Evolutionary conservation across 2,329 filamentous ascomycete genomes (phyloP), one percentile per base, ranked within the genome.

Genomic region (Microcyclosporella mali): DNA sequence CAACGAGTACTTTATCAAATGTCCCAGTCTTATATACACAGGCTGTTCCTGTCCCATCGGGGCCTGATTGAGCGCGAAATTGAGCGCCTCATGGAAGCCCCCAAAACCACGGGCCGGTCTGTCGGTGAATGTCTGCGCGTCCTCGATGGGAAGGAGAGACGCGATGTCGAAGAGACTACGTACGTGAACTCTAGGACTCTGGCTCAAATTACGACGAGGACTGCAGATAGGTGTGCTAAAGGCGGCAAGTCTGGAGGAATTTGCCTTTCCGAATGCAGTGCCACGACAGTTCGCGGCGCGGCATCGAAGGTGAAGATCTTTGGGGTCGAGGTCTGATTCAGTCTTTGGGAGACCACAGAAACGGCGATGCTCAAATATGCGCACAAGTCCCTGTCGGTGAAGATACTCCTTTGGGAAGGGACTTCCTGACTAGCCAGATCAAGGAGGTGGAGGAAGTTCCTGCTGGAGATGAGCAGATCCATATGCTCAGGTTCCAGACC

Each of bases 301-400:
- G 66, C 70, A 35, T 70, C 71, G 40, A 69, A 79, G 32, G 70
- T 74, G 49, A 76, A 74, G 14, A 73, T 82, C 37, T 68, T 69
- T 1, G 72, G 73, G 1, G 77, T 82, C 6, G 79, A 83, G 55
- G 72, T 79, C 17, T 79, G 82, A 56, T 67, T 81, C 43, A 76
- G 71, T 12, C 65, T 81, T 2, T 82, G 71, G 67, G 66, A 66
- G 4, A 77, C 74, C 2, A 72, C 79, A 60, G 72, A 14, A 81
- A 82, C 47, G 78, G 72, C 14, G 70, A 82, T 1, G 74, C 75
- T 2, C 57, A 68, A 40, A 68, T 73, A 1, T 81, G 78, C 48
- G 72, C 68, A 1, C 73, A 89, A 58, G 87, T 90, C 46, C 81
- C 83, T 0, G 67, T 89, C 36, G 65, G 87, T 28, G 83, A 82